These are phyloP conservation scores for Russula earlei DNA, from an alignment of 768 basidiomycete genomes.

Conservation along the genomic window DNA sequence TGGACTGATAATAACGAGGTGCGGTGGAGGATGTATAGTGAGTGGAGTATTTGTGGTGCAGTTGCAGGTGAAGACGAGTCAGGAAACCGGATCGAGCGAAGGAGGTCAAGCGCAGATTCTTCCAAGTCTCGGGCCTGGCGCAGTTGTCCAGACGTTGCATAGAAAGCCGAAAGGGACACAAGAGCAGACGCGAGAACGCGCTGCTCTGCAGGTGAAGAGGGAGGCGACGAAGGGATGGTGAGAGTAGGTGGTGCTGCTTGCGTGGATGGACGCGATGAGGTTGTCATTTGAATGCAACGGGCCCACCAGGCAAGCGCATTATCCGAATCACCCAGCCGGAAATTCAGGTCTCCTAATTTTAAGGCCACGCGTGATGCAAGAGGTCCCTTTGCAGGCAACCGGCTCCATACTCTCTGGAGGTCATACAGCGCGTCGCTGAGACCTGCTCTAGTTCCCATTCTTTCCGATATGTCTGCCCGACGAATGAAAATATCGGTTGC, in stretches of 20 bases:
- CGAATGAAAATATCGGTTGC: constrained; percentile 44
- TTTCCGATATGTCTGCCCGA: constrained; percentile 50
- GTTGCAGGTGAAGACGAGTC: constrained; percentile 36
- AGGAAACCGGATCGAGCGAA: constrained; percentile 45
- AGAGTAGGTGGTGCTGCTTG: constrained; percentile 19
- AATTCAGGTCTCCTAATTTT: constrained; percentile 60
- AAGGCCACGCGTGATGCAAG: constrained; percentile 47
- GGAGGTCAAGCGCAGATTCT: constrained; percentile 43
- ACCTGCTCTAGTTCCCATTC: constrained; percentile 43
- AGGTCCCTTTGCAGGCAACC: constrained; percentile 31
- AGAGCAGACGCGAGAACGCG: constrained; percentile 51
- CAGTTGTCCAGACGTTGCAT: constrained; percentile 50
- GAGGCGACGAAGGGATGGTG: constrained; percentile 31
- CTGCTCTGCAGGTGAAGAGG: constrained; percentile 53
- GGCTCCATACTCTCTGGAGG: constrained; percentile 51
- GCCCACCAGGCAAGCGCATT: constrained; percentile 64
- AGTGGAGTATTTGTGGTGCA: constrained; percentile 53
- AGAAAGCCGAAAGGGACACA: constrained; percentile 63
- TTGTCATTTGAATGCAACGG: constrained; percentile 39
- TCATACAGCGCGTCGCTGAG: constrained; percentile 45
- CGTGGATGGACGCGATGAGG: constrained; percentile 27
- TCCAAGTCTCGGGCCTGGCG: constrained; percentile 46
- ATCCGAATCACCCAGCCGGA: constrained; percentile 40
- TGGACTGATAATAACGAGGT: constrained; percentile 66
- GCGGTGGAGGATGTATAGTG: constrained; percentile 59